These are phyloP conservation scores for Paspalum notatum DNA, from an alignment of 176 grass and related monocot species.

Conservation along the genomic window DNA sequence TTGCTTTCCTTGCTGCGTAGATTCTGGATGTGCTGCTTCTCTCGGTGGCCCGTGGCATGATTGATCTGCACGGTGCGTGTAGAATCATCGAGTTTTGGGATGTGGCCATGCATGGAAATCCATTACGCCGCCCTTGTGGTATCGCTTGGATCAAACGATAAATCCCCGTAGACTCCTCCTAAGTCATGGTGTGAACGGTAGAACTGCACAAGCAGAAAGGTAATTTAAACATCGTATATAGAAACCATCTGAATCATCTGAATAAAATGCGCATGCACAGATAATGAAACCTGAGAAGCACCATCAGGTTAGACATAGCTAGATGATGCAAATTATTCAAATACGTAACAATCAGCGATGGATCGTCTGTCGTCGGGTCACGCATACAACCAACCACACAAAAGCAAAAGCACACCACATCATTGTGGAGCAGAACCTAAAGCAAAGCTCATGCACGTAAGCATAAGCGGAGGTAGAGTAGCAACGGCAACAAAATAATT, in stretches of 20 bases:
- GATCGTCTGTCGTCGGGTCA: conserved; percentile 15
- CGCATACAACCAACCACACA: conserved; percentile 31
- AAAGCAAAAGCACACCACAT: conserved; percentile 3
- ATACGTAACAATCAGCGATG: conserved; percentile 30
- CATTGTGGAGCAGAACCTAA: background rate
- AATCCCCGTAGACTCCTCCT: background rate
- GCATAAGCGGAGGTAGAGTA: background rate
- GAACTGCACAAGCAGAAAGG: too few species aligned
- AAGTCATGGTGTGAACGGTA: too few species aligned
- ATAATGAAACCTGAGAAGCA: background rate
- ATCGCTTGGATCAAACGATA: background rate
- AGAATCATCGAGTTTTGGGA: background rate
- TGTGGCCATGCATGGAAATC: background rate
- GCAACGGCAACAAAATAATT: conserved; percentile 41
- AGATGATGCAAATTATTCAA: conserved; percentile 46
- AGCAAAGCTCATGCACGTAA: conserved; percentile 26
- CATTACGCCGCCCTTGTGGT: too few species aligned
- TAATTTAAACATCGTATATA: too few species aligned
- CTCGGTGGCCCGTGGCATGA: too few species aligned
- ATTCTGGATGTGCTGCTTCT: background rate
- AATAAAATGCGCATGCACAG: background rate
- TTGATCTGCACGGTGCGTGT: background rate
- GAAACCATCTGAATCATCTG: background rate
- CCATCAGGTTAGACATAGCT: background rate
- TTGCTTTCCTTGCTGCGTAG: too few species aligned